Base-by-base conservation (phyloP, 306 rosid species). In the Macrotyloma uniflorum region DNA sequence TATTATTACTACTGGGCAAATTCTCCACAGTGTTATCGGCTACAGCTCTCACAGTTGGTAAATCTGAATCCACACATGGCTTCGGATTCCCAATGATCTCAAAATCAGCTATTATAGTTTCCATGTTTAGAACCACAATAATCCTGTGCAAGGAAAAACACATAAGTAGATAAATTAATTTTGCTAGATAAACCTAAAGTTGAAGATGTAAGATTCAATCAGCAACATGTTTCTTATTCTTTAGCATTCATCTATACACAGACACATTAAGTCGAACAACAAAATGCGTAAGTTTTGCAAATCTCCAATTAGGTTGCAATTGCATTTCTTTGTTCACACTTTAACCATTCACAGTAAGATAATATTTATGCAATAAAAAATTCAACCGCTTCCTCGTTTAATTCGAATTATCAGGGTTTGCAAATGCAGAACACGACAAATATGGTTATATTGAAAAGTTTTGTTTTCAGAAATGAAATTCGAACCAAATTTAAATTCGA, bases 51-150 rank as follows among this genome's bases (percentile, higher is more conserved):
- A 62, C 86, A 83, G 82, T 46, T 12, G 86, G 80, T 71, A 80
- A 85, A 74, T 72, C 91, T 75, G 90, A 75, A 54, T 67, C 90
- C 78, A 14, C 58, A 43, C 54, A 78, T 45, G 77, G 67, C 65
- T 83, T 92, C 3, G 98, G 93, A 84, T 86, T 87, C 85, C 98
- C 98, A 77, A 95, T 92, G 30, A 87, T 86, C 83, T 86, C 91
- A 18, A 88, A 91, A 19, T 89, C 93, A 70, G 78, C 86, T 42
- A 92, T 83, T 67, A 95, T 92, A 74, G 91, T 89, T 88, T 95
- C 94, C 93, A 95, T 83, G 89, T 87, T 85, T 75, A 95, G 93
- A 75, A 88, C 90, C 47, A 95, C 83, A 84, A 95, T 85, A 77
- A 95, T 73, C 91, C 98, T 95, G 93, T 49, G 74, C 46, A 58